Evolutionary conservation across 23 red algal genomes (phyloP).

Genomic region (Agarophyton chilense): DNA sequence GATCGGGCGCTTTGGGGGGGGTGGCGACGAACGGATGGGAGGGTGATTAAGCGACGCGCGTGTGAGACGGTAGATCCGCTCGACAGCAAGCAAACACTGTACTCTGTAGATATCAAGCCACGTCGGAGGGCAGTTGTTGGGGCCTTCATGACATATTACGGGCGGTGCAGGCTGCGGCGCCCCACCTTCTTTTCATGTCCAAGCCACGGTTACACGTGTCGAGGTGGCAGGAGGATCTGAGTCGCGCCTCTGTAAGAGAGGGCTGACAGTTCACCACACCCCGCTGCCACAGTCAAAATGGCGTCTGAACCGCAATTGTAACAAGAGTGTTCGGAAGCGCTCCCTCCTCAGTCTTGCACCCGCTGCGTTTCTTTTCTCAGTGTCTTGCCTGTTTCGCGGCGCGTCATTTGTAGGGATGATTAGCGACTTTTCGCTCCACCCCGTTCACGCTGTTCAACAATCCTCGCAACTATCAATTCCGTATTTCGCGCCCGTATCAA

Average conservation of each 20-base stretch:
- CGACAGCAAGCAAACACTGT: not conserved
- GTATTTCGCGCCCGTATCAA: not conserved
- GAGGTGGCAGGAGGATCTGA: not conserved
- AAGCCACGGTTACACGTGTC: not conserved
- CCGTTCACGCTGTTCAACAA: not conserved
- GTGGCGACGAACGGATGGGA: not conserved
- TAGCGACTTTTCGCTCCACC: not conserved
- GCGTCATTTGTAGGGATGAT: not conserved
- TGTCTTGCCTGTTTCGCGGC: too few species aligned
- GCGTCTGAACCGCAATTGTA: not conserved
- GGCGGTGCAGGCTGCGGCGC: too few species aligned
- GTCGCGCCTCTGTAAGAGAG: not conserved
- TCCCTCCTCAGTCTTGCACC: too few species aligned
- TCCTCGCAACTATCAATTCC: not conserved
- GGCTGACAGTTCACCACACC: not conserved
- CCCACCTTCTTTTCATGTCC: too few species aligned
- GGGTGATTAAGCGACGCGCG: not conserved
- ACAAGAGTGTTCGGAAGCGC: too few species aligned
- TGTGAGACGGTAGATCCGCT: not conserved
- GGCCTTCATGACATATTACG: too few species aligned
- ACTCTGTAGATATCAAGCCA: too few species aligned
- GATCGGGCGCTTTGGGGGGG: not conserved
- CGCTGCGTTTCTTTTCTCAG: too few species aligned
- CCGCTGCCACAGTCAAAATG: not conserved
- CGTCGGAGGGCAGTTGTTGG: not conserved